Evolutionary conservation across 306 rosid genomes (phyloP), one percentile per base, ranked within the genome.

Genomic region (Sicyos baderoa): DNA sequence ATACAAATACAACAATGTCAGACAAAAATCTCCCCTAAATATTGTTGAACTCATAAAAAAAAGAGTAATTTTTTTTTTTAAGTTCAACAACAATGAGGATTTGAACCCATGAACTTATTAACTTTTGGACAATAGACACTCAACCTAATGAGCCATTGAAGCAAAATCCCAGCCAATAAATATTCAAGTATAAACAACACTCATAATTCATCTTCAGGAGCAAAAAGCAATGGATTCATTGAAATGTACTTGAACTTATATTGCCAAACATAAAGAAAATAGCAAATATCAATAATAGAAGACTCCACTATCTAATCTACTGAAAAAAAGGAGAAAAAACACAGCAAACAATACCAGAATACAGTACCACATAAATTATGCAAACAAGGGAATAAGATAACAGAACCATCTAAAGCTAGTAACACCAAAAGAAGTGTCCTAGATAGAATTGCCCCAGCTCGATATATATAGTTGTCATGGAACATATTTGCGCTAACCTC

Each of bases 341-440:
- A 47, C 68, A 78, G 52, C 87, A 85, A 79, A 84, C 87, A 85
- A 62, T 70, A 80, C 80, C 79, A 77, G 76, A 50, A 76, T 78
- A 81, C 75, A 82, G 80, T 72, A 79, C 79, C 79, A 25, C 83
- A 84, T 67, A 73, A 67, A 83, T 88, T 57, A 80, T 72, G 80
- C 86, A 83, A 82, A 85, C 81, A 83, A 29, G 72, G 50, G 27
- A 67, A 9, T 7, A 40, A 40, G 45, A 40, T 40, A 81, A 85
- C 84, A 67, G 78, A 74, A 84, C 84, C 84, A 82, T 82, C 84
- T 72, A 80, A 82, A 82, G 79, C 86, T 83, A 83, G 76, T 75
- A 79, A 81, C 79, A 77, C 82, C 77, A 84, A 80, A 66, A 66
- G 71, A 66, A 47, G 71, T 49, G 42, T 42, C 53, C 54, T 44